phyloP scores from a whole-genome alignment of 352 stramenopile species.

The Phytophthora litchii region DNA sequence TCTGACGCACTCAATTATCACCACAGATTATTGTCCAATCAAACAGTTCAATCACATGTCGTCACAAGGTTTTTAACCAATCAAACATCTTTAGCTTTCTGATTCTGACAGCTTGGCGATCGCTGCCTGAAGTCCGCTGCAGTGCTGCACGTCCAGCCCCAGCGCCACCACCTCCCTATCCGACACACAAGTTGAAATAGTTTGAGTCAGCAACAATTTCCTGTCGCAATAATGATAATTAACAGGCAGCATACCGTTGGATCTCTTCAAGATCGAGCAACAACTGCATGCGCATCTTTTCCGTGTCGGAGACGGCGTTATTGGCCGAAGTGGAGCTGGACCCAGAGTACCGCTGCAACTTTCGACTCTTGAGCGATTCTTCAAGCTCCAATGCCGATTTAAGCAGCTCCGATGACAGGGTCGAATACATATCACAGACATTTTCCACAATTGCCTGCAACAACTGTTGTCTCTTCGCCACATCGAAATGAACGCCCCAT shows the following conservation, averaged over 20 bases:
- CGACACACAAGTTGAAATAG: background rate
- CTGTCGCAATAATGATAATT: background rate
- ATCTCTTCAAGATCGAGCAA: conserved; percentile 79
- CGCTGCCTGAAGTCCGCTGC: conserved; percentile 29
- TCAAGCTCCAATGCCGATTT: conserved; percentile 82
- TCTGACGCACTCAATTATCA: conserved; percentile 28
- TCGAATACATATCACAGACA: conserved; percentile 65
- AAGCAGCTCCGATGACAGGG: conserved; percentile 73
- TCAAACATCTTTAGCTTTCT: conserved; percentile 32
- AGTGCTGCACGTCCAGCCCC: conserved; percentile 51
- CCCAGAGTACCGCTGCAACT: conserved; percentile 66
- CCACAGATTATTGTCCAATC: conserved; percentile 41
- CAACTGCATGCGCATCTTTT: conserved; percentile 88
- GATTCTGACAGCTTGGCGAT: conserved; percentile 36
- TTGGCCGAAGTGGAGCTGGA: conserved; percentile 21
- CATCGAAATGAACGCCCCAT: conserved; percentile 69
- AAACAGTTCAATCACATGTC: conserved; percentile 16
- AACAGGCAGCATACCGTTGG: conserved; percentile 49
- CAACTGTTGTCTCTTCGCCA: conserved; percentile 45
- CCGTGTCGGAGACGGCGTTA: conserved; percentile 71
- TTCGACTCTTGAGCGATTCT: conserved; percentile 88
- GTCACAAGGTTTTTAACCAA: conserved; percentile 47
- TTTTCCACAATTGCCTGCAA: conserved; percentile 61
- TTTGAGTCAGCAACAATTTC: conserved; percentile 10
- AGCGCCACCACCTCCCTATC: conserved; percentile 58